phyloP scores from a whole-genome alignment of 345 rosid genomes.

The Citrus glauca region DNA sequence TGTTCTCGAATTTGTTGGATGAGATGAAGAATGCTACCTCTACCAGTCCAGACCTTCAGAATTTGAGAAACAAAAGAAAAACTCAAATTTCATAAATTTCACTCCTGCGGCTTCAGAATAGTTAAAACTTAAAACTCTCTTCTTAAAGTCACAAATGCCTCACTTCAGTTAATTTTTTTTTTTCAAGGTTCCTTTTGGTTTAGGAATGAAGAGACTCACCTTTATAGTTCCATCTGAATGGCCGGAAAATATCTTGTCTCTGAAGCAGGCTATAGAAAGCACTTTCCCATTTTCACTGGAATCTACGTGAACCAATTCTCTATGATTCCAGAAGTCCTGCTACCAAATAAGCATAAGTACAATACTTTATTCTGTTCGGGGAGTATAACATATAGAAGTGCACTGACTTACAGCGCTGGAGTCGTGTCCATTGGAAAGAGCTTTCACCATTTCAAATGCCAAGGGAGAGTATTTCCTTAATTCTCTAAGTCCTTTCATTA shows the following conservation, averaged over 20 bases:
- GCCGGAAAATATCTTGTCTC: conserved; percentile 62
- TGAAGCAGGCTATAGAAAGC: conserved; percentile 41
- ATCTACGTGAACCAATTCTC: conserved; percentile 54
- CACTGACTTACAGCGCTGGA: conserved; percentile 52
- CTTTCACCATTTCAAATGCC: conserved; percentile 55
- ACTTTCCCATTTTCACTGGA: conserved; percentile 61
- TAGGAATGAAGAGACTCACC: conserved; percentile 19
- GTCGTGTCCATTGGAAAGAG: conserved; percentile 48
- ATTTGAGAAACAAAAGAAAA: conserved; percentile 7
- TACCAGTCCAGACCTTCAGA: conserved; percentile 66
- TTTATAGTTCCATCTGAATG: conserved; percentile 77
- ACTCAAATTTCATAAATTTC: conserved; percentile 5
- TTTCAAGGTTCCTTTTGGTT: background rate
- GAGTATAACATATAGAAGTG: background rate
- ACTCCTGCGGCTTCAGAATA: background rate
- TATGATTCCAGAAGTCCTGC: conserved; percentile 70
- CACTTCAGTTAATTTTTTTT: background rate
- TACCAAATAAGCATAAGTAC: conserved; percentile 7
- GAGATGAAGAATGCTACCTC: conserved; percentile 58
- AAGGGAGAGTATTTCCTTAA: conserved; percentile 53
- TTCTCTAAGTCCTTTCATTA: conserved; percentile 57
- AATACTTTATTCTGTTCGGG: conserved; percentile 1
- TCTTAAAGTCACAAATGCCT: background rate
- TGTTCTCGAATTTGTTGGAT: conserved; percentile 59
- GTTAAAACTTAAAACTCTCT: background rate